phyloP scores from a whole-genome alignment of 352 stramenopile genomes.

The Hyaloperonospora arabidopsidis region DNA sequence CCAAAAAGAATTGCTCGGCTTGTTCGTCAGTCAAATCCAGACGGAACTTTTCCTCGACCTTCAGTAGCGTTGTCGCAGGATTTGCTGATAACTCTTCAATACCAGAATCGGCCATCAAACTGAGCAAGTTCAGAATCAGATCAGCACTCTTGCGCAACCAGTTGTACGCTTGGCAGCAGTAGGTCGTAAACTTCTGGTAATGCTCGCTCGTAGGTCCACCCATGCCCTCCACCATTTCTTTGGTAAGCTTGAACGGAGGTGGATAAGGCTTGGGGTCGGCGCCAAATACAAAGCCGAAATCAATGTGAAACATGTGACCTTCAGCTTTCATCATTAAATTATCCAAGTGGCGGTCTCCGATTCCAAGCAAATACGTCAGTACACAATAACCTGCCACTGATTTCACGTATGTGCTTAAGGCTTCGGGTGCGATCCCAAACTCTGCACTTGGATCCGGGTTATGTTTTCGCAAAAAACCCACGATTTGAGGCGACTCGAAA shows the following conservation, averaged over 20 bases:
- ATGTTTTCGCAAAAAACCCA: constrained; percentile 81
- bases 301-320: constrained; percentile 99
- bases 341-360: constrained; percentile 98
- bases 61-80: constrained; percentile 73
- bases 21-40: constrained; percentile 97
- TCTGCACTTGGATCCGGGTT: constrained; percentile 79
- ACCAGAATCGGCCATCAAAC: constrained; percentile 97
- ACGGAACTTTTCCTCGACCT: constrained; percentile 94
- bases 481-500: constrained; percentile 89
- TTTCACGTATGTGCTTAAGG: constrained; percentile 94
- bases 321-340: constrained; percentile 97
- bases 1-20: constrained; percentile 94
- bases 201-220: constrained; percentile 87
- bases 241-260: constrained; percentile 97
- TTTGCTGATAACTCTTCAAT: constrained; percentile 91
- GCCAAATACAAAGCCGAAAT: constrained; percentile 99
- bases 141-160: constrained; percentile 96
- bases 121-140: constrained; percentile 97
- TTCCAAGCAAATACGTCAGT: constrained; percentile 98
- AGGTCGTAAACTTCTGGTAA: constrained; percentile 90
- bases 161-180: constrained; percentile 90
- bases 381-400: constrained; percentile 98
- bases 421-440: constrained; percentile 87
- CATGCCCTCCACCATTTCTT: constrained; percentile 96
- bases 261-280: constrained; percentile 97